These are phyloP conservation scores for Pseudomonodictys pantanalensis DNA, from an alignment of 495 filamentous ascomycete species.

Conservation along the genomic window DNA sequence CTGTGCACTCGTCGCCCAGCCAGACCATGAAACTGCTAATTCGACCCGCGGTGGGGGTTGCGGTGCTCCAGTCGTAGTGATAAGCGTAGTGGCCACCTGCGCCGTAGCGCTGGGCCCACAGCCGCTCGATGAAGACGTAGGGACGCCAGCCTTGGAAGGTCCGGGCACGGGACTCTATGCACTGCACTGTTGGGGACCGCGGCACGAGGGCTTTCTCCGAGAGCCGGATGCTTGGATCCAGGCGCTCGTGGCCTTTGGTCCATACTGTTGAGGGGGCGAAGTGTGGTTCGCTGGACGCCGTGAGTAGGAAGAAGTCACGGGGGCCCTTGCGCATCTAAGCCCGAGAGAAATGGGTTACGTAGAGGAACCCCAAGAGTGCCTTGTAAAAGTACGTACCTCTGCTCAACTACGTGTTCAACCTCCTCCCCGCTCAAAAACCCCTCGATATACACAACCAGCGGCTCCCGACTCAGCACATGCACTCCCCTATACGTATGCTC, in stretches of 20 bases:
- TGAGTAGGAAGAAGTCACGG: too few species aligned
- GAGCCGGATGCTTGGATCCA: slow-evolving; percentile 51
- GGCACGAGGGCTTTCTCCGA: slow-evolving; percentile 59
- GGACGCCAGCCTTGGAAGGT: slow-evolving; percentile 67
- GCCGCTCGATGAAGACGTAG: slow-evolving; percentile 58
- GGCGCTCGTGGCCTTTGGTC: slow-evolving; percentile 45
- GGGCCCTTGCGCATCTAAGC: too few species aligned
- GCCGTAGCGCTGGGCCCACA: slow-evolving; percentile 62
- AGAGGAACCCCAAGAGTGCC: too few species aligned
- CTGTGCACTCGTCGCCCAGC: slow-evolving; percentile 50
- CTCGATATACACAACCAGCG: slow-evolving; percentile 57
- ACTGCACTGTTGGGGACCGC: slow-evolving; percentile 60
- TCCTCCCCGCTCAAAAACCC: slow-evolving; percentile 52
- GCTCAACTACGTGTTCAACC: slow-evolving; percentile 49
- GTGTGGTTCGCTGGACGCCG: slow-evolving; percentile 48
- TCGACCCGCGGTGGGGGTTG: slow-evolving; percentile 21
- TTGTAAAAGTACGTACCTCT: slow-evolving; percentile 50
- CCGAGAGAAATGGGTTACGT: too few species aligned
- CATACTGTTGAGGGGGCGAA: slow-evolving; percentile 57
- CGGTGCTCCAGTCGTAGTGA: slow-evolving; percentile 56
- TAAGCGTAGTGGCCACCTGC: slow-evolving; percentile 56
- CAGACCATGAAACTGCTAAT: slow-evolving; percentile 58
- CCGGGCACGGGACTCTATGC: slow-evolving; percentile 66
- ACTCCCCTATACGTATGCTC: slow-evolving; percentile 14
- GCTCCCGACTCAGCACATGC: slow-evolving; percentile 49